Conservation (phyloP, 1,139 yeast genomes). For the Suhomyces yuchorum region DNA sequence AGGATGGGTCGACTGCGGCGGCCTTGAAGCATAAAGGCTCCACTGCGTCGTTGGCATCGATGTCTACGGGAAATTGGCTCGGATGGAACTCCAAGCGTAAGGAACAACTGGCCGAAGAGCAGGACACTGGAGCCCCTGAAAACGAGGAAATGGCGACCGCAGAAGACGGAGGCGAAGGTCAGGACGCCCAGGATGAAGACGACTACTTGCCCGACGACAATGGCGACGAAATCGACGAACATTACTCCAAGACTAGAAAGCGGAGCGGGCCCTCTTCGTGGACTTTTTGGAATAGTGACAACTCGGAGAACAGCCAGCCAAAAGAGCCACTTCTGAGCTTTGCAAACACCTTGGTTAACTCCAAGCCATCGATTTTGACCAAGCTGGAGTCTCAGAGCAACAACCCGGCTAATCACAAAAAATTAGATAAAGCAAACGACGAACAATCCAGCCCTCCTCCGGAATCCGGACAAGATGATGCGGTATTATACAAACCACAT, state of each 20-base stretch:
- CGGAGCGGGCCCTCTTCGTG: slow-evolving; percentile 32
- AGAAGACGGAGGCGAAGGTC: slow-evolving; percentile 9
- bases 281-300: slow-evolving; percentile 39
- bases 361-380: slow-evolving; percentile 34
- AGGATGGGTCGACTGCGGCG: not conserved
- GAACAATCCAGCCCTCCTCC: slow-evolving; percentile 13
- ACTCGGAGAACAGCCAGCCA: slow-evolving; percentile 10
- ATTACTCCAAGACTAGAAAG: slow-evolving; percentile 24
- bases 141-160: not conserved
- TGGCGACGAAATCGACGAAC: slow-evolving; percentile 40
- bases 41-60: slow-evolving; percentile 24
- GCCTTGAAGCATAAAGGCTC: slow-evolving; percentile 20
- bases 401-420: slow-evolving; percentile 3
- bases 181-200: slow-evolving; percentile 10
- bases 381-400: slow-evolving; percentile 18
- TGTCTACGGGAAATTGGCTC: slow-evolving; percentile 23
- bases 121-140: slow-evolving; percentile 5
- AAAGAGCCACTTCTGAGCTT: slow-evolving; percentile 18
- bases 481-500: slow-evolving; percentile 51
- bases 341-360: slow-evolving; percentile 39
- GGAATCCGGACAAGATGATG: slow-evolving; percentile 36
- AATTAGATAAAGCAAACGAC: slow-evolving; percentile 10
- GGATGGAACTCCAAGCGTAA: slow-evolving; percentile 15
- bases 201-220: slow-evolving; percentile 25
- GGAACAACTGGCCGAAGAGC: slow-evolving; percentile 8